A percentile compares a stretch with the other conserved stretches of the same genome.
These are phyloP conservation scores for Dittrichia graveolens DNA, from an alignment of 129 eudicot genomes.

Conservation along the genomic window DNA sequence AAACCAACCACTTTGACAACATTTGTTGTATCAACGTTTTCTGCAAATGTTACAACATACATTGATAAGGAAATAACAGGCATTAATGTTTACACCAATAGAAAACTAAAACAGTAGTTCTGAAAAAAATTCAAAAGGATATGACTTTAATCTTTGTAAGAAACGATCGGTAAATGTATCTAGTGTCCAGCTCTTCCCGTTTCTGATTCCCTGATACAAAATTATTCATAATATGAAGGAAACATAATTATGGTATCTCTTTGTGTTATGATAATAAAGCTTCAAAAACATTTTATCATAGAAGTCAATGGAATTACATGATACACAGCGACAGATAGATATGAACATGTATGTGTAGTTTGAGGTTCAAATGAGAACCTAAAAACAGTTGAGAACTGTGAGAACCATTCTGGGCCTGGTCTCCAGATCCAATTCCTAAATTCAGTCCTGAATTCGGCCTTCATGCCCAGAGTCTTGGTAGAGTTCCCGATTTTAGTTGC, in stretches of 20 bases:
- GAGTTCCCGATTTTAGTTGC: too few species aligned
- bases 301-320: background rate
- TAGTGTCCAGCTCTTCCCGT: constrained; percentile 66
- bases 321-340: background rate
- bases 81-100: constrained; percentile 10
- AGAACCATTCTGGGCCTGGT: too few species aligned
- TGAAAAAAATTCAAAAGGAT: constrained; percentile 59
- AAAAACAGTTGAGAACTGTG: too few species aligned
- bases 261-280: background rate
- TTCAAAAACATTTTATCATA: background rate
- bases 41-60: constrained; percentile 51
- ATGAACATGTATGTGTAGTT: background rate
- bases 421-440: too few species aligned
- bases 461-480: too few species aligned
- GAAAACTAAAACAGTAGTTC: constrained; percentile 1
- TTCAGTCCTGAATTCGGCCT: too few species aligned
- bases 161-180: constrained; percentile 63
- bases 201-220: constrained; percentile 53
- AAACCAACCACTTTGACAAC: constrained; percentile 63
- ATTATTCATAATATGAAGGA: background rate
- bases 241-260: background rate
- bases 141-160: constrained; percentile 61
- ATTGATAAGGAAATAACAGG: constrained; percentile 53
- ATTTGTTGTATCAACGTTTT: constrained; percentile 44
- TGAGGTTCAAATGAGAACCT: too few species aligned